phyloP scores from a whole-genome alignment of 176 grass and related monocot species.

The Raddia guianensis region DNA sequence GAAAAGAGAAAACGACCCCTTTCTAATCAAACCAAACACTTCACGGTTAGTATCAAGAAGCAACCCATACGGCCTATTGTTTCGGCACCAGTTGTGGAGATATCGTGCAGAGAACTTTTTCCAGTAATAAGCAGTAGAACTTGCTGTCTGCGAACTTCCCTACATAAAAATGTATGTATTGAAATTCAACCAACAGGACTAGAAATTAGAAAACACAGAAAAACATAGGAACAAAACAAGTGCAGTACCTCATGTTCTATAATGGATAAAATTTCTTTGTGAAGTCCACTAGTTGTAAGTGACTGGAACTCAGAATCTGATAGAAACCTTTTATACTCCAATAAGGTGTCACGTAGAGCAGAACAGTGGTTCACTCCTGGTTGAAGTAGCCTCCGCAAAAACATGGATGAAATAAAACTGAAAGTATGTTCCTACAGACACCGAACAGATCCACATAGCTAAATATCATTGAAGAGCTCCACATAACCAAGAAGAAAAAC shows the following conservation, averaged over 20 bases:
- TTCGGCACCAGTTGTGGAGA: conserved; percentile 74
- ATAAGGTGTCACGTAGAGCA: conserved; percentile 79
- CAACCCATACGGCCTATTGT: conserved; percentile 74
- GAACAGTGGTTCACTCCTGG: conserved; percentile 79
- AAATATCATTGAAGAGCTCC: conserved; percentile 36
- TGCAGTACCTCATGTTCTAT: conserved; percentile 75
- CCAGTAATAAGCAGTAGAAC: conserved; percentile 74
- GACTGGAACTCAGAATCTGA: conserved; percentile 84
- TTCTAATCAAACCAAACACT: conserved; percentile 89
- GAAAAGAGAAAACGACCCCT: conserved; percentile 82
- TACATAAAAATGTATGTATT: conserved; percentile 43
- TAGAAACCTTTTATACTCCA: conserved; percentile 85
- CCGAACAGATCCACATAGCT: conserved; percentile 12
- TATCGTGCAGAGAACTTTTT: conserved; percentile 80
- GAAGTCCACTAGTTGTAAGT: conserved; percentile 75
- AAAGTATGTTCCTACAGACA: conserved; percentile 68
- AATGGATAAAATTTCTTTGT: conserved; percentile 82
- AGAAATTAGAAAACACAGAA: conserved; percentile 36
- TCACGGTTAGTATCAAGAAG: conserved; percentile 74
- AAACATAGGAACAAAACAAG: conserved; percentile 15
- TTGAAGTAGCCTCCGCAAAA: conserved; percentile 91
- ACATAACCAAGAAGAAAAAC: conserved; percentile 21
- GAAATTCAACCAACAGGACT: conserved; percentile 32
- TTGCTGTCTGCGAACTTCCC: conserved; percentile 62
- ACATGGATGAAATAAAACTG: conserved; percentile 85